Percentiles rank a stretch among this genome's conserved stretches.
phyloP scores from a whole-genome alignment of 2,329 filamentous ascomycete species.

The Periglandula ipomoeae region DNA sequence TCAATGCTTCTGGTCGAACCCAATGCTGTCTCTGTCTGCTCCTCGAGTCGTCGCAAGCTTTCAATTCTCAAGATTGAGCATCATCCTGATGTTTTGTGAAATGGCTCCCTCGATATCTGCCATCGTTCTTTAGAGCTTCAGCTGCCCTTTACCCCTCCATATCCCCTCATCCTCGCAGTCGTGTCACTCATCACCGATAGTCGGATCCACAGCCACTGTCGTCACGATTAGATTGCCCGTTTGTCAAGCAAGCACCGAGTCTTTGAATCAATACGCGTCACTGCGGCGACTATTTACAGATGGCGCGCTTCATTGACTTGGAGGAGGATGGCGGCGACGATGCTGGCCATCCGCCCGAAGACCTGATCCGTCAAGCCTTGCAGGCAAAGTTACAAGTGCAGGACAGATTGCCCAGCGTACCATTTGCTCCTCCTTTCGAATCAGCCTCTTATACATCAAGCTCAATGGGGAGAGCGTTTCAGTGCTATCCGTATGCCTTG shows the following conservation, averaged over 20 bases:
- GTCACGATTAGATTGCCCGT: not conserved
- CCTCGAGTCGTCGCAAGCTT: not conserved
- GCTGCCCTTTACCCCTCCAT: not conserved
- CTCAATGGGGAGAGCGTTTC: conserved; percentile 21
- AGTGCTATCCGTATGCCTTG: conserved; percentile 26
- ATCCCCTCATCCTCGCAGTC: not conserved
- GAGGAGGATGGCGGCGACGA: conserved; percentile 10
- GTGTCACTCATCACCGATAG: not conserved
- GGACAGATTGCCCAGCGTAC: not conserved
- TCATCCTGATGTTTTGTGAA: not conserved
- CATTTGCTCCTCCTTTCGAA: not conserved
- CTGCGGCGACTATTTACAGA: conserved; percentile 1
- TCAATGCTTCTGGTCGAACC: not conserved
- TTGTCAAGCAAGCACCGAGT: not conserved
- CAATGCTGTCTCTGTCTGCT: not conserved
- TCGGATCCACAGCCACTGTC: not conserved
- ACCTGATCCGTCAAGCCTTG: conserved; percentile 5
- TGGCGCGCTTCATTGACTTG: conserved; percentile 17
- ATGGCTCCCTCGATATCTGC: conserved; percentile 5
- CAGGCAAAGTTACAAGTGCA: conserved; percentile 4
- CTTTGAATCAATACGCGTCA: not conserved
- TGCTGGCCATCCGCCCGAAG: conserved; percentile 3
- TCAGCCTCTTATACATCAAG: conserved; percentile 7
- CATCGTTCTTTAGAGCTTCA: conserved; percentile 1
- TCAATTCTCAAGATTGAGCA: not conserved